phyloP scores from a whole-genome alignment of 139 green algal genomes.

The Pleodorina starrii region DNA sequence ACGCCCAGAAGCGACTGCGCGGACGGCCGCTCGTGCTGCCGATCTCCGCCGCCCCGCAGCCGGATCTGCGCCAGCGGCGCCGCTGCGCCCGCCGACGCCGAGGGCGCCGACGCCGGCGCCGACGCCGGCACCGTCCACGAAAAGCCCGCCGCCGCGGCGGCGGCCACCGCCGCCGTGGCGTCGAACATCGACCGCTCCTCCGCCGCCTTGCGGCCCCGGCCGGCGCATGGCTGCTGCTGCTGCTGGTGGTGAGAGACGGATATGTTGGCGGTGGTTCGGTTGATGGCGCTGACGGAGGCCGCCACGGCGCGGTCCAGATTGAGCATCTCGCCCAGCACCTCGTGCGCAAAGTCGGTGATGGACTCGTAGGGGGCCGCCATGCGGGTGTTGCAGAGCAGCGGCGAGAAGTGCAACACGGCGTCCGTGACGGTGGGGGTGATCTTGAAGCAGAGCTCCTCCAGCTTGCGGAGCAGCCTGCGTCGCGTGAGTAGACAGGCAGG shows the following conservation, averaged over 20 bases:
- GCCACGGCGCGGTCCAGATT: conserved; percentile 37
- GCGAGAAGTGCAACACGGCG: background rate
- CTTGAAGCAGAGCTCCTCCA: conserved; percentile 44
- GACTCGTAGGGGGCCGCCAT: conserved; percentile 18
- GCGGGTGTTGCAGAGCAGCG: conserved; percentile 3
- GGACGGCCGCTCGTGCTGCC: background rate
- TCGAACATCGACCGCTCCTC: background rate
- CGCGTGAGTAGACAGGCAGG: no score
- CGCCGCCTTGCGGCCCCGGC: background rate
- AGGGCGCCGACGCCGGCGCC: background rate
- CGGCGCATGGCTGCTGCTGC: background rate
- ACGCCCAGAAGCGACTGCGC: no score
- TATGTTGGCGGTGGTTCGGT: background rate
- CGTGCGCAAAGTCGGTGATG: conserved; percentile 39
- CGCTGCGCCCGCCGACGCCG: background rate
- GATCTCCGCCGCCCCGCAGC: no score
- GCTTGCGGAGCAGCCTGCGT: conserved; percentile 36
- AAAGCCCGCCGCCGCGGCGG: conserved; percentile 20
- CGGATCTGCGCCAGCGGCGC: background rate
- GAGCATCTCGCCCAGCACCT: conserved; percentile 34
- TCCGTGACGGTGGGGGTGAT: conserved; percentile 13
- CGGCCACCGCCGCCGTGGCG: background rate
- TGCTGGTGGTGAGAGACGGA: background rate
- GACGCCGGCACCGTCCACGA: background rate
- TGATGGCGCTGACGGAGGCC: background rate